Evolutionary conservation across 345 rosid genomes (phyloP).

Genomic region (Cardamine occulta): DNA sequence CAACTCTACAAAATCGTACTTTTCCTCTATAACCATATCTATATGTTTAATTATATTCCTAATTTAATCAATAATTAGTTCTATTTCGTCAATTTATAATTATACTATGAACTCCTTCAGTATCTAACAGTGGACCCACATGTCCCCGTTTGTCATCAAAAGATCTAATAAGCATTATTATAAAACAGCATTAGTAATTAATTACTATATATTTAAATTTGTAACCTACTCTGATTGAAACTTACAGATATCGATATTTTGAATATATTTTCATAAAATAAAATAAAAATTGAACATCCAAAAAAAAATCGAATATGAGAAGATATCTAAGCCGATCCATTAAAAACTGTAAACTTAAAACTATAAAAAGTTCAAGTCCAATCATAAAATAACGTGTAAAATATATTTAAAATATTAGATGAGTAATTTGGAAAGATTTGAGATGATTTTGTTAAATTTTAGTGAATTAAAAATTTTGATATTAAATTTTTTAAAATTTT

Average conservation of each 20-base stretch:
- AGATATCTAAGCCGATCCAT: no score
- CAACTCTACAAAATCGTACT: conserved; percentile 32
- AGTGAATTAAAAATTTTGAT: no score
- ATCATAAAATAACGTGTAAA: neutral
- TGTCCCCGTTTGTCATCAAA: conserved; percentile 20
- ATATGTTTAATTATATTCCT: neutral
- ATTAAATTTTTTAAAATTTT: no score
- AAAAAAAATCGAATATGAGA: no score
- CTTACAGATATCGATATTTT: neutral
- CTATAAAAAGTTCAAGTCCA: no score
- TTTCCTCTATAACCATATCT: conserved; percentile 8
- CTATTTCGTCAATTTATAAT: neutral
- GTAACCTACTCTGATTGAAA: neutral
- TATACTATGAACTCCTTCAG: neutral
- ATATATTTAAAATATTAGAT: no score
- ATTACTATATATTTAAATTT: neutral
- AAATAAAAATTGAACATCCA: neutral
- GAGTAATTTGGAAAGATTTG: no score
- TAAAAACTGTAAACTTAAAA: no score
- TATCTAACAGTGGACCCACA: conserved; percentile 34
- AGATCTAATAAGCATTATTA: conserved; percentile 11
- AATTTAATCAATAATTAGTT: neutral
- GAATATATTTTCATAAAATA: no score
- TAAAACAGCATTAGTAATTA: neutral
- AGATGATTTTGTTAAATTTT: no score